Conservation (phyloP, 73 alveolate species). For the Paramecium sonneborni region DNA sequence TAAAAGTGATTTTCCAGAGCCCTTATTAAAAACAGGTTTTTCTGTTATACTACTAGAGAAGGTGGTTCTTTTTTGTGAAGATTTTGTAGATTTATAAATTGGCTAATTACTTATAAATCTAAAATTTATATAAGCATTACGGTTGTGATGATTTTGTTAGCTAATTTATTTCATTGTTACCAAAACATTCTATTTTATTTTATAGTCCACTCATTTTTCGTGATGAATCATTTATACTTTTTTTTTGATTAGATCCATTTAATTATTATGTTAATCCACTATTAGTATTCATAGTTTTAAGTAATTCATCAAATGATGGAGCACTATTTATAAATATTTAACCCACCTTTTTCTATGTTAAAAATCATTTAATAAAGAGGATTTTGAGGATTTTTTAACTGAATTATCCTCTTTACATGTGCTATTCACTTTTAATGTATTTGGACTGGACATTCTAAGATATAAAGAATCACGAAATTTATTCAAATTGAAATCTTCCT, state of each 20-base stretch:
- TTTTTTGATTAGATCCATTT: background rate
- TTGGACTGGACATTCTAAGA: slow-evolving; percentile 16
- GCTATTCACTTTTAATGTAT: background rate
- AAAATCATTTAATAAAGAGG: background rate
- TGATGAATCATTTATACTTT: background rate
- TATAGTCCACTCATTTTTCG: slow-evolving; percentile 29
- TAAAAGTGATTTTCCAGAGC: background rate
- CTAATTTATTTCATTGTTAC: background rate
- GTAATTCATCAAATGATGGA: slow-evolving; percentile 50
- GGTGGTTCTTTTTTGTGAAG: background rate
- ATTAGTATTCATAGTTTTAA: background rate
- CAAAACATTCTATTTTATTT: slow-evolving; percentile 1
- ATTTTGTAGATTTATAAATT: background rate
- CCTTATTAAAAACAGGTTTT: slow-evolving; percentile 1
- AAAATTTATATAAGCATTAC: background rate
- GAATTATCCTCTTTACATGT: background rate
- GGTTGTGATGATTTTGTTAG: background rate
- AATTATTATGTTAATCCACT: background rate
- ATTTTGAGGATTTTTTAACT: background rate
- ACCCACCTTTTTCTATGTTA: background rate
- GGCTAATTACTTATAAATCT: background rate
- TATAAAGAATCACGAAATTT: slow-evolving; percentile 31
- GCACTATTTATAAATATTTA: background rate
- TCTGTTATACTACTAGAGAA: background rate
- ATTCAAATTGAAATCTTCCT: slow-evolving; percentile 45